Base-by-base conservation (phyloP, 2,329 filamentous ascomycete species). In the Chlorencoelia australis region DNA sequence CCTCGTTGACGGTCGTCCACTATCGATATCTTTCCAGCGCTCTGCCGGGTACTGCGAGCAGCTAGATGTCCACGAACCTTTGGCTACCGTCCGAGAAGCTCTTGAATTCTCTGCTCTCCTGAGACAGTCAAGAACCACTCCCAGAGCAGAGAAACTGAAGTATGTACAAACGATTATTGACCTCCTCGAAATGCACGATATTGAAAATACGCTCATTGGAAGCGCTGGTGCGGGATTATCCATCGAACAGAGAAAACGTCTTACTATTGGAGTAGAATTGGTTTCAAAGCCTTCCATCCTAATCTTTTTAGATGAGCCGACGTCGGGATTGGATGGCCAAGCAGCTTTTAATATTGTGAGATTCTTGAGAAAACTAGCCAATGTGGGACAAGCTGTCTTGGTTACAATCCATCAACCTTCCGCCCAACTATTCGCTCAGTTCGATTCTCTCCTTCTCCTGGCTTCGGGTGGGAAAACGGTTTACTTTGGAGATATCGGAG, bases 71-170 rank as follows among this genome's bases (percentile, higher is more conserved):
- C 88, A 94, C 56, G 67, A 93, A 25, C 68, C 79, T 29, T 93
- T 86, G 0, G 76, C 79, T 0, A 94, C 88, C 1, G 86, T 94
- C 22, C 79, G 88, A 40, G 88, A 94, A 61, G 86, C 86, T 7
- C 68, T 94, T 20, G 75, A 75, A 52, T 94, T 94, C 60, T 85
- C 77, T 49, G 87, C 88, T 13, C 59, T 88, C 5, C 78, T 94
- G 29, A 82, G 88, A 42, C 88, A 94, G 55, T 84, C 87, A 0
- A 75, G 74, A 32, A 68, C 79, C 36, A 69, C 82, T 13, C 66
- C 82, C 2, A 71, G 68, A 11, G 63, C 72, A 24, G 86, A 94
- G 55, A 94, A 94, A 66, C 62, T 88, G 4, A 80, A 73, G 69
- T 53, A 94, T 46, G 87, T 94, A n/a, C 79, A 91, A 33, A 82